Conservation (phyloP, 179 eudicot species). For the Spergularia azorica region DNA sequence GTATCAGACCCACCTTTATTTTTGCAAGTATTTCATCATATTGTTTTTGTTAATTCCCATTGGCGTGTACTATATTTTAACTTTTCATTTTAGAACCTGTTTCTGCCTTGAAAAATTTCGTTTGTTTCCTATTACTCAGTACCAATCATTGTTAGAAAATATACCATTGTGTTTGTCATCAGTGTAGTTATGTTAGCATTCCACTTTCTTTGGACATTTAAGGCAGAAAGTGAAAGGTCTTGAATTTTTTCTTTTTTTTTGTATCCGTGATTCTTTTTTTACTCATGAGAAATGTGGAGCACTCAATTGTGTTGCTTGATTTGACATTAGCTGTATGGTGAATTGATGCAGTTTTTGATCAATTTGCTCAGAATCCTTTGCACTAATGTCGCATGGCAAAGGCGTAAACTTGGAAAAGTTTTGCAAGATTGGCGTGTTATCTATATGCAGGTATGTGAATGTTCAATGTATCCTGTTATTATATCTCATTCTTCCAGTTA, state of each 20-base stretch:
- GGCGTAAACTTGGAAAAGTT: conserved; percentile 97
- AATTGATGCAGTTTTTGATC: conserved; percentile 63
- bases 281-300: neutral
- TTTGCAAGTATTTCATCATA: neutral
- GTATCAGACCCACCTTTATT: neutral
- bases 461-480: neutral
- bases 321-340: conserved; percentile 25
- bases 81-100: neutral
- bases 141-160: neutral
- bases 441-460: conserved; percentile 68
- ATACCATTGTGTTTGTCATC: neutral
- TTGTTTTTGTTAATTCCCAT: neutral
- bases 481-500: too few relatives aligned
- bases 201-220: neutral
- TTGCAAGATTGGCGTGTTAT: conserved; percentile 96
- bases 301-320: conserved; percentile 4
- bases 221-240: neutral
- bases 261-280: neutral
- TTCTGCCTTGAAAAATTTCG: conserved; percentile 4
- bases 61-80: neutral
- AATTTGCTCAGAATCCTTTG: conserved; percentile 79
- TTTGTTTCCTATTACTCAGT: neutral
- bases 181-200: too few relatives aligned
- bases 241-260: conserved; percentile 12
- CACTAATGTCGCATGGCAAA: conserved; percentile 96